phyloP scores from a whole-genome alignment of 108 stramenopile species.

The Seminavis robusta region DNA sequence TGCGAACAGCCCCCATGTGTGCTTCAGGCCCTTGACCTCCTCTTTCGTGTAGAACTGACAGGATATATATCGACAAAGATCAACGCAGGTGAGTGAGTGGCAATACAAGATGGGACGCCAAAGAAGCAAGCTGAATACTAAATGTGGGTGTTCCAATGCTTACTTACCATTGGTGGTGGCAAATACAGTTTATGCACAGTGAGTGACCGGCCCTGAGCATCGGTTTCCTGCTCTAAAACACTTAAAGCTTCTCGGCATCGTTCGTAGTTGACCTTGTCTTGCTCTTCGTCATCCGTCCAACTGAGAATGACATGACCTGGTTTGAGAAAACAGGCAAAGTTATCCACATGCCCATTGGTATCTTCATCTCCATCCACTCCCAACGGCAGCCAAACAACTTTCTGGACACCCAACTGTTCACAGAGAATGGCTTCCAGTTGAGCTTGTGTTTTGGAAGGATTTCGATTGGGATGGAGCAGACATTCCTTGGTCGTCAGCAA shows the following conservation, averaged over 20 bases:
- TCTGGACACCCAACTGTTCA: conserved; percentile 34
- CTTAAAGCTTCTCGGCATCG: conserved; percentile 38
- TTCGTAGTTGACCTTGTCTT: conserved; percentile 38
- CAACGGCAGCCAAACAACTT: conserved; percentile 64
- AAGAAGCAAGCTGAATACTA: too few species aligned
- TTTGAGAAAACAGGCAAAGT: conserved; percentile 57
- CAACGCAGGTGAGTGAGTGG: neutral
- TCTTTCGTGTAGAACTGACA: conserved; percentile 26
- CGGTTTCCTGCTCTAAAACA: conserved; percentile 30
- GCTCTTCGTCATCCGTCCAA: conserved; percentile 51
- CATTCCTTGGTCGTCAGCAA: conserved; percentile 75
- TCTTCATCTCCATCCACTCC: conserved; percentile 62
- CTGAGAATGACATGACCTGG: conserved; percentile 67
- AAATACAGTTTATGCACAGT: conserved; percentile 44
- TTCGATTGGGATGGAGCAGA: conserved; percentile 62
- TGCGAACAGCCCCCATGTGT: neutral
- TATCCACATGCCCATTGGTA: conserved; percentile 82
- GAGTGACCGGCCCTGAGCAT: conserved; percentile 39
- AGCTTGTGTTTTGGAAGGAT: conserved; percentile 43
- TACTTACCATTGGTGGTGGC: conserved; percentile 29
- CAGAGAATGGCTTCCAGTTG: conserved; percentile 44
- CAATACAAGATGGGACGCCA: neutral
- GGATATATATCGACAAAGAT: too few species aligned
- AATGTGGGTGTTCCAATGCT: too few species aligned
- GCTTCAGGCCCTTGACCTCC: conserved; percentile 34